phyloP scores from a whole-genome alignment of 2,329 filamentous ascomycete genomes.

The Calonectria pauciramosa region DNA sequence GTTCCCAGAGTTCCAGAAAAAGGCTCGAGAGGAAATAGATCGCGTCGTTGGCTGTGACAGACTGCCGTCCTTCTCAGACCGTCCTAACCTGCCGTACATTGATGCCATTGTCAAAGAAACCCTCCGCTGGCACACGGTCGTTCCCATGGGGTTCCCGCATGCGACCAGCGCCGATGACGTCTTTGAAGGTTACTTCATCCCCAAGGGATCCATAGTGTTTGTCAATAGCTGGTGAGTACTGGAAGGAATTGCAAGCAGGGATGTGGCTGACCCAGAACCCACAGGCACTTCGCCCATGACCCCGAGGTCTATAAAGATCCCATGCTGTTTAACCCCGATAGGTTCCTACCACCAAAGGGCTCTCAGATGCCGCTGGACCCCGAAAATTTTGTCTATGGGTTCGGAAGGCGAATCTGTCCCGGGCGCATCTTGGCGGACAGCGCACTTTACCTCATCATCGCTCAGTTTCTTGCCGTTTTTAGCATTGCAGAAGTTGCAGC shows the following conservation, averaged over 20 bases:
- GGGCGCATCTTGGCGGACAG: constrained; percentile 47
- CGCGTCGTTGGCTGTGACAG: constrained; percentile 42
- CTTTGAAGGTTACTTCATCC: constrained; percentile 41
- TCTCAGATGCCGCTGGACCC: constrained; percentile 45
- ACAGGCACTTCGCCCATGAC: constrained; percentile 34
- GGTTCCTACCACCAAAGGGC: constrained; percentile 33
- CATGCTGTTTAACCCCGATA: constrained; percentile 32
- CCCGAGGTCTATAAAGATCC: constrained; percentile 33
- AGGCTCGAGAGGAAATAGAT: constrained; percentile 39
- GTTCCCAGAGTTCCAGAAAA: constrained; percentile 29
- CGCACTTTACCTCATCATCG: constrained; percentile 50
- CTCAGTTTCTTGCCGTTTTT: constrained; percentile 61
- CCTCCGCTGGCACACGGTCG: constrained; percentile 45
- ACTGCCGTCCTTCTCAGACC: constrained; percentile 41
- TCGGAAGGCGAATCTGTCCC: constrained; percentile 51
- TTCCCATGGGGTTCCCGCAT: constrained; percentile 54
- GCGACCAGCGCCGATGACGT: constrained; percentile 49
- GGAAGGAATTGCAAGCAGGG: too few relatives aligned
- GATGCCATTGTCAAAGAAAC: constrained; percentile 47
- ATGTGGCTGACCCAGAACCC: background rate
- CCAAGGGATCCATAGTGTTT: constrained; percentile 37
- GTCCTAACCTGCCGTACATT: constrained; percentile 43
- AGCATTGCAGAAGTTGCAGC: constrained; percentile 43
- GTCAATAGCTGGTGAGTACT: constrained; percentile 32
- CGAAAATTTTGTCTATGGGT: constrained; percentile 47